Conservation (phyloP, 768 basidiomycete genomes). For the Suillus bovinus region DNA sequence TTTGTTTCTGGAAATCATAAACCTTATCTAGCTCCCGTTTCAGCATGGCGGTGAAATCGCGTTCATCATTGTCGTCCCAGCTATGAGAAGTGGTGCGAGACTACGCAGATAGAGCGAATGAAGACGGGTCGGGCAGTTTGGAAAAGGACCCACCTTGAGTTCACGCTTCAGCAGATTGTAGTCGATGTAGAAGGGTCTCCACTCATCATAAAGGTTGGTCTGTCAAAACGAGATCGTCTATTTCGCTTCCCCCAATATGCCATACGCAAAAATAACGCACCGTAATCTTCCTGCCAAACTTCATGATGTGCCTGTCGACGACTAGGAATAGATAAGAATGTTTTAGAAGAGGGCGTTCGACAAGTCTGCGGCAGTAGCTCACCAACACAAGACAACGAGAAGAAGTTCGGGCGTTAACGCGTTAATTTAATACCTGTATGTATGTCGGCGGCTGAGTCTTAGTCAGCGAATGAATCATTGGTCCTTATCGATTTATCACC, state of each 20-base stretch:
- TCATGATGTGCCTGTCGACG: constrained; percentile 46
- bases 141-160: constrained; percentile 61
- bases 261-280: constrained; percentile 35
- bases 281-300: constrained; percentile 79
- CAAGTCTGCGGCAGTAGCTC: background rate
- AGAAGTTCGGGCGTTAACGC: background rate
- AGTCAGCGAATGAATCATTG: no score
- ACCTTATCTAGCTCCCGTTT: constrained; percentile 91
- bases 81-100: constrained; percentile 50
- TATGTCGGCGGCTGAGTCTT: no score
- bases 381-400: background rate
- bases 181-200: constrained; percentile 88
- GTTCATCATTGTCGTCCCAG: constrained; percentile 83
- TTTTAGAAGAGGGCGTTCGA: background rate
- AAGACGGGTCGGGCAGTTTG: background rate
- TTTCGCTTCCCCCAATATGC: background rate
- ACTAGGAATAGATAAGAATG: background rate
- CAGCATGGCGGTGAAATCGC: constrained; percentile 75
- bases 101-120: constrained; percentile 25
- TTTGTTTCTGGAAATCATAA: constrained; percentile 88
- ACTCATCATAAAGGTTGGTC: constrained; percentile 87
- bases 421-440: background rate
- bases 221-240: constrained; percentile 27
- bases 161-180: constrained; percentile 89
- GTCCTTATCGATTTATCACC: no score